Base-by-base conservation (phyloP, 371 early-diverging fungal species). In the Rhizomucor pusillus region DNA sequence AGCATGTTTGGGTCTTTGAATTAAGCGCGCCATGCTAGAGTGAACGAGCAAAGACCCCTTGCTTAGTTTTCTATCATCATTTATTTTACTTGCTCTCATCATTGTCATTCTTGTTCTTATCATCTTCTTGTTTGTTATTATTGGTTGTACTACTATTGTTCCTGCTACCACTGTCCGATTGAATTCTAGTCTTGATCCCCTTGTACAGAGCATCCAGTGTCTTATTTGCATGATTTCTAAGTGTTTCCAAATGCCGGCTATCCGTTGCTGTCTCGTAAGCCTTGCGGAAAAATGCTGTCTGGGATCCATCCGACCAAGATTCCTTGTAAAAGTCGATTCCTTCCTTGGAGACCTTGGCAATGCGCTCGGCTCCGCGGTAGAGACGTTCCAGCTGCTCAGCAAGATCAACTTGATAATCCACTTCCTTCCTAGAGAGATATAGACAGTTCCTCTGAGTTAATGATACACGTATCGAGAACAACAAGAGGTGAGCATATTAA, bases 301-400 rank as follows among this genome's bases (percentile, higher is more conserved):
- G 62, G 1, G 56, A 47, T 7, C 62, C 62, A 49, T 62, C 62
- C 50, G 56, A 56, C 62, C 62, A 62, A 4, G 57, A 56, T 12
- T 52, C 47, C 33, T 48, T 37, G 35, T 62, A 62, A 1, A 47
- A 23, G 11, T 54, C 45, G n/a, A 39, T 23, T 13, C 51, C 56
- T 5, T 43, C 52, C 35, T 43, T 44, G 5, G 55, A 54, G 24
- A 35, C 45, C 12, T 54, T 35, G 29, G 53, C 54, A n/a, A 48
- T 55, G 36, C 33, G 48, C 12, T 34, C 43, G 7, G 51, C 51
- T 24, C 29, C 29, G 29, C 29, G 29, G 7, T 29, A 29, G 5
- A 29, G 29, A 29, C 29, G 29, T 29, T 29, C 29, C 29, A 29
- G 7, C 29, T 29, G 29, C 29, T 29, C 29, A 29, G 29, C 29